These are phyloP conservation scores for Suillus hirtellus DNA, from an alignment of 768 basidiomycete genomes.

Conservation along the genomic window DNA sequence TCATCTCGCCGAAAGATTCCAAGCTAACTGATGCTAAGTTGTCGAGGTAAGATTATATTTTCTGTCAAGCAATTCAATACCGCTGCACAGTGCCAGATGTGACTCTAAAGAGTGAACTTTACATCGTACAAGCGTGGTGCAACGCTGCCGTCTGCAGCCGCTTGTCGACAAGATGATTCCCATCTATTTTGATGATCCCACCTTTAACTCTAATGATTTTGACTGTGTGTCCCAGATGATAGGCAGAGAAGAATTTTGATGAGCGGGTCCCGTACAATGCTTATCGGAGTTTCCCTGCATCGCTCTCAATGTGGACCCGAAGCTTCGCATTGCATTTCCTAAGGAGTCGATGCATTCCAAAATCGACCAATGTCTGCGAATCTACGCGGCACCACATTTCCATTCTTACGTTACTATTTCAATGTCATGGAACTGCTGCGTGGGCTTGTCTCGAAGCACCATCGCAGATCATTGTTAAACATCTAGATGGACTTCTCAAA, in stretches of 20 bases:
- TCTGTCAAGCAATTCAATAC: background rate
- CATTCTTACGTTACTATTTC: background rate
- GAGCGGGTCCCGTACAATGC: background rate
- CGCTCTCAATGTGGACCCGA: background rate
- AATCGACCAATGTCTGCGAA: constrained; percentile 1
- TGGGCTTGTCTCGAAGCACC: background rate
- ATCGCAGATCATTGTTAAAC: background rate
- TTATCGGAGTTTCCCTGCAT: constrained; percentile 1
- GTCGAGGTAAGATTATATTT: background rate
- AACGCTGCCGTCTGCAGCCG: constrained; percentile 17
- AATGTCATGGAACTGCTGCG: background rate
- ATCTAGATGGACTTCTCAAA: background rate
- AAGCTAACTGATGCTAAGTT: background rate
- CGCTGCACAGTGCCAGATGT: background rate
- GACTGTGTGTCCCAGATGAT: too few species aligned
- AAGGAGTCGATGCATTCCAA: background rate
- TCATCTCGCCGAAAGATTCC: background rate
- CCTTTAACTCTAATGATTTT: background rate
- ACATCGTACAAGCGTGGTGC: constrained; percentile 20
- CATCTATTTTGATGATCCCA: constrained; percentile 15
- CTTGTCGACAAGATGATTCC: constrained; percentile 17
- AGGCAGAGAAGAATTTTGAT: background rate
- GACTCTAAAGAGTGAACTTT: constrained; percentile 6
- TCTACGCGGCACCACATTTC: background rate
- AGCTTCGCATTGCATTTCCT: background rate